Conservation (phyloP, 78 protist genomes). For the Isochrysis galbana region DNA sequence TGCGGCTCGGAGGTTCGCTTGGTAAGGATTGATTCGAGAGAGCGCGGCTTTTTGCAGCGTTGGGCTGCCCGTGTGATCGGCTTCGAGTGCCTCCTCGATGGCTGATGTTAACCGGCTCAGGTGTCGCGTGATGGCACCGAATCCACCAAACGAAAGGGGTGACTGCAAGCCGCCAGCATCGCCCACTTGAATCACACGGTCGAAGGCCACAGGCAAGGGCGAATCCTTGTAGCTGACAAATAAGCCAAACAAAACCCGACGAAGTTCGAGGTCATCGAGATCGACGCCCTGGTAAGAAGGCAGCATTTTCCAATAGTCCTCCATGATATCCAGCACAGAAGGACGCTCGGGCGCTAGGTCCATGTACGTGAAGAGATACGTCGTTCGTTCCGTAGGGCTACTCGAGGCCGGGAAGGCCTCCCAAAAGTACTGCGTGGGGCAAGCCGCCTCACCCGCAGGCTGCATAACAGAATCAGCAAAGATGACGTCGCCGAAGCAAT, state of each 20-base stretch:
- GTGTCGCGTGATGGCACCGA: slow-evolving; percentile 13
- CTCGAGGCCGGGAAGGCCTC: slow-evolving; percentile 17
- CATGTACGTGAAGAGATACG: slow-evolving; percentile 17
- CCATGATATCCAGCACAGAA: neutral
- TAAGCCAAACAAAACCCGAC: neutral
- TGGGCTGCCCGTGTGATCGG: too few relatives aligned
- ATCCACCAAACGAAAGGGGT: slow-evolving; percentile 20
- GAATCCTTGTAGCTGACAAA: neutral
- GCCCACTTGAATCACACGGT: neutral
- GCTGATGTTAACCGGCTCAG: neutral
- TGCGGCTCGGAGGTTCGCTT: neutral
- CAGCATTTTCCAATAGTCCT: neutral
- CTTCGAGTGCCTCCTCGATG: neutral
- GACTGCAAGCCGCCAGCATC: slow-evolving; percentile 8
- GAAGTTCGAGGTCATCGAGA: neutral
- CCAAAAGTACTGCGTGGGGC: neutral
- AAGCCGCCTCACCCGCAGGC: neutral
- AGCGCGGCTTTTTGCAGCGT: neutral
- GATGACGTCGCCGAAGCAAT: slow-evolving; percentile 11
- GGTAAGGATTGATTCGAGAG: neutral
- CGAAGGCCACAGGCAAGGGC: neutral
- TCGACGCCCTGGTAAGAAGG: neutral
- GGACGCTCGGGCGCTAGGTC: neutral
- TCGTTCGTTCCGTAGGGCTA: neutral
- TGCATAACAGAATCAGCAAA: neutral